Base-by-base conservation (phyloP, 192 early-diverging fungal species). In the Backusella tuberculispora region DNA sequence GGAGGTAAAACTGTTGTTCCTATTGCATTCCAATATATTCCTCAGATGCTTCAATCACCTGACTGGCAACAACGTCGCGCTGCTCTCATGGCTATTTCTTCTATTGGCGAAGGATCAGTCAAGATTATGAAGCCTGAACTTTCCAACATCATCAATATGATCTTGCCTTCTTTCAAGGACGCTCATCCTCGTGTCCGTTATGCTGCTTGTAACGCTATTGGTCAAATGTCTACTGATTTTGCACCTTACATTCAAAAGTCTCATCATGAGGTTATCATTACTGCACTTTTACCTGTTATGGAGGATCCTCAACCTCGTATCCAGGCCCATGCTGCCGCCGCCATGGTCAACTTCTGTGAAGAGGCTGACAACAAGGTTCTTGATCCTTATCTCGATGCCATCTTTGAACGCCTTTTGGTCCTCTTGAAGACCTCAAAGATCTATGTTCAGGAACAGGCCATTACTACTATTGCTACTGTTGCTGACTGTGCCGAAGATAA, bases 141-240 rank as follows among this genome's bases (percentile, higher is more conserved):
- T 42, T 87, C 84, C 69, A 90, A 92, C 69, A 92, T 99, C 46
- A 85, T 97, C 43, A 82, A 91, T 81, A 84, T 99, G 78, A 85
- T 99, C 40, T 76, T 92, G 12, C 92, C 93, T 46, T 90, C 87
- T 77, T 86, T 96, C 76, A 83, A 91, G 38, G 97, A 99, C 81
- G 87, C 95, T 6, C 94, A 99, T 78, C 91, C 96, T 38, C 92
- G 98, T 69, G 98, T 99, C 26, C 94, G 97, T 64, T 95, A 97
- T 83, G 97, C 98, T 56, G 93, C 94, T 48, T 98, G 96, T 84
- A 98, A 98, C 83, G 92, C 95, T 71, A 83, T 98, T 19, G 98
- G 98, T 14, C 98, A 99, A 83, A 95, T 99, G 93, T 92, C 93
- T 63, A 98, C 95, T 0, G 98, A 99, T 84, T 99, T 99, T 83